Evolutionary conservation across 2,329 filamentous ascomycete genomes (phyloP).

Genomic region (Talaromyces sp.): DNA sequence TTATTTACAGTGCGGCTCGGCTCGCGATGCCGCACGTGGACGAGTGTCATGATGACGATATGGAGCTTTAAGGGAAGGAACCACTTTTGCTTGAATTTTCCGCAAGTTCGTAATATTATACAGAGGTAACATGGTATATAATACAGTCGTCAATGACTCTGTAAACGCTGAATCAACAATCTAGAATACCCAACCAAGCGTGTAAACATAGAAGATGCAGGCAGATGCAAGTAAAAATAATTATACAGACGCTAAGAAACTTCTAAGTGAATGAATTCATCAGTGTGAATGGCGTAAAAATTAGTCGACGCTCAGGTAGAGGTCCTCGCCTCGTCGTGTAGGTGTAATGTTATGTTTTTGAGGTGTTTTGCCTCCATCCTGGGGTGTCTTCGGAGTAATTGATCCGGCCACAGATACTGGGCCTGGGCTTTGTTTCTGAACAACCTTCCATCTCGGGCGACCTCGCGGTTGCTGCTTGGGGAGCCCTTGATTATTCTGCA

Average conservation of each 20-base stretch:
- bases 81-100: background rate
- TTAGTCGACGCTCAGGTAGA: slow-evolving; percentile 13
- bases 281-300: background rate
- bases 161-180: background rate
- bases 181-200: background rate
- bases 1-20: no score
- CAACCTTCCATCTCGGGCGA: background rate
- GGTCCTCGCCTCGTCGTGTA: slow-evolving; percentile 8
- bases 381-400: background rate
- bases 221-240: background rate
- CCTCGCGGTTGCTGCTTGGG: background rate
- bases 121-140: background rate
- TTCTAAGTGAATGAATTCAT: background rate
- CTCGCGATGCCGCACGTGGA: no score
- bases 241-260: background rate
- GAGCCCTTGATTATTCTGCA: background rate
- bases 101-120: background rate
- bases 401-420: background rate
- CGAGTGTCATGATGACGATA: no score
- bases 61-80: background rate
- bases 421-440: background rate
- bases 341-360: slow-evolving; percentile 12
- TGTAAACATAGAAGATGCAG: background rate
- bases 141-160: background rate
- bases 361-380: background rate